A percentile compares a stretch with the other conserved stretches of the same genome.
These are phyloP conservation scores for Pythium graminicola DNA, from an alignment of 352 stramenopile genomes.

Conservation along the genomic window DNA sequence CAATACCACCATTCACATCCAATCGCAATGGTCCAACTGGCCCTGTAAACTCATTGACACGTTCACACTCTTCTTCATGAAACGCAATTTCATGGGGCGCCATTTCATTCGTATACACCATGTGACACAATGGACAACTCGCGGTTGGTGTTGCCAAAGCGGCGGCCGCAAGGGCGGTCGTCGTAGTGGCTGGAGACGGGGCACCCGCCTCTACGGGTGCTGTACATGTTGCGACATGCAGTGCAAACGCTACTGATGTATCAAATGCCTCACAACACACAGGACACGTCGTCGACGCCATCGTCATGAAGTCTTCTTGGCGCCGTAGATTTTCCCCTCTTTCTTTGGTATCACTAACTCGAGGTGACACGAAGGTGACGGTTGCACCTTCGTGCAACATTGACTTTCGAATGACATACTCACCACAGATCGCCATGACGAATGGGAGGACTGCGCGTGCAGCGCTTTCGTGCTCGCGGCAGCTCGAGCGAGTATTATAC, in stretches of 20 bases:
- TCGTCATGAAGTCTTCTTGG: constrained; percentile 8
- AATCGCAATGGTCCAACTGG: constrained; percentile 7
- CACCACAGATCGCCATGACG: constrained; percentile 2
- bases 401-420: too few species aligned
- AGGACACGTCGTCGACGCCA: constrained; percentile 32
- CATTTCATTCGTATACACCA: constrained; percentile 47
- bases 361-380: constrained; percentile 11
- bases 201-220: background rate
- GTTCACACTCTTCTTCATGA: constrained; percentile 73
- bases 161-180: constrained; percentile 1
- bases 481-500: constrained; percentile 43
- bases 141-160: background rate
- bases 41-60: constrained; percentile 36
- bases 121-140: constrained; percentile 53
- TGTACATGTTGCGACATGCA: constrained; percentile 54
- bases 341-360: background rate
- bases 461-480: constrained; percentile 41
- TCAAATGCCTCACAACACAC: constrained; percentile 41
- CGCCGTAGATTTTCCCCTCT: background rate
- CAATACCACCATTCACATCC: constrained; percentile 1
- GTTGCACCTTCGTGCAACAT: constrained; percentile 10
- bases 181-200: constrained; percentile 1
- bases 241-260: constrained; percentile 33
- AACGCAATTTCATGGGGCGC: constrained; percentile 57
- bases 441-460: constrained; percentile 19